Evolutionary conservation across 1,139 yeast genomes (phyloP).

Genomic region (Taphrina populina): DNA sequence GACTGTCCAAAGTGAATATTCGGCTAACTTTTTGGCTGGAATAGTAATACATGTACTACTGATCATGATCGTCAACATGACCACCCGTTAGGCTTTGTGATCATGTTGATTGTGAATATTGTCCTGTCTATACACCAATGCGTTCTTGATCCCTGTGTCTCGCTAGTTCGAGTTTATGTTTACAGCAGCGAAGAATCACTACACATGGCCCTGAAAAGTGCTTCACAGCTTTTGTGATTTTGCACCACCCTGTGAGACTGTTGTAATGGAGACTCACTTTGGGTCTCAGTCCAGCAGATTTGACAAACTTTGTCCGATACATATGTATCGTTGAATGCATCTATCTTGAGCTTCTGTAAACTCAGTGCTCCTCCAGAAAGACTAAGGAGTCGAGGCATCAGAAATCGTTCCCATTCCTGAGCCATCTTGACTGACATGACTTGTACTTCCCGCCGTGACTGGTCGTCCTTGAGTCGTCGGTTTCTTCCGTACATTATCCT

Average conservation of each 20-base stretch:
- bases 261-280: too few species aligned
- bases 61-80: too few species aligned
- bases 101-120: too few species aligned
- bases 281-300: not conserved
- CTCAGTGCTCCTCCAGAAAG: slow-evolving; percentile 1
- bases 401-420: slow-evolving; percentile 6
- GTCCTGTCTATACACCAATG: too few species aligned
- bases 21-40: too few species aligned
- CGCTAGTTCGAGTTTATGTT: too few species aligned
- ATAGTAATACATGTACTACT: too few species aligned
- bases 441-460: not conserved
- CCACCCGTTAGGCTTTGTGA: too few species aligned
- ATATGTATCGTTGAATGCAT: not conserved
- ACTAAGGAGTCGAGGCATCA: slow-evolving; percentile 21
- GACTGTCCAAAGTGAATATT: too few species aligned
- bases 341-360: not conserved
- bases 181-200: too few species aligned
- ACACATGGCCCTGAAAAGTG: slow-evolving; percentile 1
- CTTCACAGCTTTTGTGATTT: not conserved
- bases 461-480: slow-evolving; percentile 27
- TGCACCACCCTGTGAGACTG: too few species aligned
- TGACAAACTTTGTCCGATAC: not conserved
- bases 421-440: not conserved
- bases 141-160: too few species aligned
- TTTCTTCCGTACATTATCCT: slow-evolving; percentile 38